Percentiles rank a stretch among this genome's conserved stretches.
Conservation (phyloP, 2,329 filamentous ascomycete genomes). For the Diaporthe destruens region DNA sequence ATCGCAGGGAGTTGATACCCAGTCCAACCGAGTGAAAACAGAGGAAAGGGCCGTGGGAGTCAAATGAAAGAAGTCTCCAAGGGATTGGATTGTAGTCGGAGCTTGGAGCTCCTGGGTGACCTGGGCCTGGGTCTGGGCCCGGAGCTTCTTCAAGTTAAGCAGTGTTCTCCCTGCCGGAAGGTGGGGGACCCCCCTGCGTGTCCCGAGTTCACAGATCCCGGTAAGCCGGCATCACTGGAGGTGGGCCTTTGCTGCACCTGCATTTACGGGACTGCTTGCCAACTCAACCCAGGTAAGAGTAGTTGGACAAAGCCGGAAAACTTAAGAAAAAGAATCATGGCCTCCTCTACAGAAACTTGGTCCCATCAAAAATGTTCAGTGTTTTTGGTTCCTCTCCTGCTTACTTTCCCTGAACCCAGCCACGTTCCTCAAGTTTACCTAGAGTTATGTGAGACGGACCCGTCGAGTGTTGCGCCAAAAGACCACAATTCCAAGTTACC, state of each 20-base stretch:
- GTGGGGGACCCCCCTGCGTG: slow-evolving; percentile 4
- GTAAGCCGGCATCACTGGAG: not conserved
- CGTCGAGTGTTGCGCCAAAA: no score
- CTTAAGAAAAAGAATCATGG: no score
- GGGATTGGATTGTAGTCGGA: slow-evolving; percentile 23
- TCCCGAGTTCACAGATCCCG: slow-evolving; percentile 23
- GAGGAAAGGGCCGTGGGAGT: not conserved
- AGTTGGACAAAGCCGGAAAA: no score
- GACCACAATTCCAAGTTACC: no score
- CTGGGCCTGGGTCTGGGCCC: slow-evolving; percentile 28
- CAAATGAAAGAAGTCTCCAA: slow-evolving; percentile 5
- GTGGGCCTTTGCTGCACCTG: not conserved
- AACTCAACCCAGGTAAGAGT: no score
- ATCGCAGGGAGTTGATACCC: not conserved
- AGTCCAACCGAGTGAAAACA: not conserved
- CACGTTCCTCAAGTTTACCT: no score
- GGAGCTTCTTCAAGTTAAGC: slow-evolving; percentile 29
- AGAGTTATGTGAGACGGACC: no score
- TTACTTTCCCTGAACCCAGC: no score
- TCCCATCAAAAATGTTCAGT: no score
- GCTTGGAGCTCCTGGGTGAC: slow-evolving; percentile 27
- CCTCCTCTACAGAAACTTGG: no score
- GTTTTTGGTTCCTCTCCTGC: no score
- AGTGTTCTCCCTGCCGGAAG: slow-evolving; percentile 16
- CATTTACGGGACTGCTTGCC: no score